Conservation (phyloP, 2,329 filamentous ascomycete species). For the Colletotrichum sp. region DNA sequence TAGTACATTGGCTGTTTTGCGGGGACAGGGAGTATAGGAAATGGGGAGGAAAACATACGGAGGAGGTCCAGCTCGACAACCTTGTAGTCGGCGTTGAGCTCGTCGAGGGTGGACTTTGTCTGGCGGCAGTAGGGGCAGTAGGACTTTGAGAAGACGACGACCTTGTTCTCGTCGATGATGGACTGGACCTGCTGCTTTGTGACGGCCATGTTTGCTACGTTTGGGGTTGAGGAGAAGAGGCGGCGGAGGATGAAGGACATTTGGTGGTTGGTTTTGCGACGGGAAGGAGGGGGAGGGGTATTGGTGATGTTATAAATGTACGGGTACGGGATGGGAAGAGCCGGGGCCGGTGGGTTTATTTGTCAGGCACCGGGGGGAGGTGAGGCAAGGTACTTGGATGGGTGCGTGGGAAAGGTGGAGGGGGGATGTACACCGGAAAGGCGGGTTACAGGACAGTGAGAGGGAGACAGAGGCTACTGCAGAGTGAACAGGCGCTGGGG, state of each 20-base stretch:
- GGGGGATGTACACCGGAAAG: neutral
- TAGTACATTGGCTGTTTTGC: no score
- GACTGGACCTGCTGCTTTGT: constrained; percentile 82
- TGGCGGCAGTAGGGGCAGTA: constrained; percentile 93
- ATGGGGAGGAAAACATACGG: constrained; percentile 56
- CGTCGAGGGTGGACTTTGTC: constrained; percentile 76
- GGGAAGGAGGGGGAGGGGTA: neutral
- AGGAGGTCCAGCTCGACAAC: constrained; percentile 85
- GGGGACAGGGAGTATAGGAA: no score
- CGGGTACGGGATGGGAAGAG: neutral
- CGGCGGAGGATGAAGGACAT: constrained; percentile 71
- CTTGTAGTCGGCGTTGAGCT: constrained; percentile 74
- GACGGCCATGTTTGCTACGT: constrained; percentile 75
- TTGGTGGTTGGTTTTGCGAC: neutral
- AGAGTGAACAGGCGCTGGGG: neutral
- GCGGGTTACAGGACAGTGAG: neutral
- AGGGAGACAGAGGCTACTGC: neutral
- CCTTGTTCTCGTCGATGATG: constrained; percentile 88
- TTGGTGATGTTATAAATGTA: constrained; percentile 3
- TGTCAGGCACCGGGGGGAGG: neutral
- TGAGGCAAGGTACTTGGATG: neutral
- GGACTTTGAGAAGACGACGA: constrained; percentile 96
- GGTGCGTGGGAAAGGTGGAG: neutral
- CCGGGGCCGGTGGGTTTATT: neutral
- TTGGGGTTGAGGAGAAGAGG: constrained; percentile 65